phyloP scores from a whole-genome alignment of 2,329 filamentous ascomycete genomes.

The Colletotrichum kahawae region DNA sequence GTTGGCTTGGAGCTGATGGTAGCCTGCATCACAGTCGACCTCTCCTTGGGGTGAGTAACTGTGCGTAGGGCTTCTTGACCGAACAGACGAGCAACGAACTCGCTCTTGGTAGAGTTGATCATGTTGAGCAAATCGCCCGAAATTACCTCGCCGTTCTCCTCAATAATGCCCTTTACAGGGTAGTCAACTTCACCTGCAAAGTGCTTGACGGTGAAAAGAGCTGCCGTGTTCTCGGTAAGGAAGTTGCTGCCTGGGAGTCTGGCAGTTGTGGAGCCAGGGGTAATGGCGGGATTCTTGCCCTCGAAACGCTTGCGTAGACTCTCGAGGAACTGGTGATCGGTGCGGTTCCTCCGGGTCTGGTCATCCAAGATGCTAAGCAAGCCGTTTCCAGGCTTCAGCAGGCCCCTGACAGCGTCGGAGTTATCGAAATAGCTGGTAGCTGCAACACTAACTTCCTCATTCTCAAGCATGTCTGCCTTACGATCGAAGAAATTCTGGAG shows the following conservation, averaged over 20 bases:
- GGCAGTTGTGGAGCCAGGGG: constrained; percentile 75
- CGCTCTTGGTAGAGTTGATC: constrained; percentile 84
- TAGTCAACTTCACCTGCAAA: constrained; percentile 98
- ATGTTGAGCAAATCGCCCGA: constrained; percentile 96
- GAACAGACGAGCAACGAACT: constrained; percentile 89
- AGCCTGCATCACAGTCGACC: constrained; percentile 90
- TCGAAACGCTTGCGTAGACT: constrained; percentile 92
- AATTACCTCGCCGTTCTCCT: constrained; percentile 96
- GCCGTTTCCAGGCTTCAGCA: constrained; percentile 92
- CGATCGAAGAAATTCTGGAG: constrained; percentile 96
- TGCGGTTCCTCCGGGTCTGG: constrained; percentile 87
- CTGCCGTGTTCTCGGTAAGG: constrained; percentile 78
- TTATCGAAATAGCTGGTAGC: constrained; percentile 98
- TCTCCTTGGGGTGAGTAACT: constrained; percentile 90
- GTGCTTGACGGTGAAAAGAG: constrained; percentile 89
- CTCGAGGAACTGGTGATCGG: constrained; percentile 88
- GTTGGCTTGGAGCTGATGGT: constrained; percentile 95
- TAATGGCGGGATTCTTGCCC: constrained; percentile 89
- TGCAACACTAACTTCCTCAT: constrained; percentile 88
- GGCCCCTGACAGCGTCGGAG: constrained; percentile 87
- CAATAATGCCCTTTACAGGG: constrained; percentile 81
- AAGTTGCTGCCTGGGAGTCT: constrained; percentile 90
- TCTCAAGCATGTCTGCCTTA: constrained; percentile 91
- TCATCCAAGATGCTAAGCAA: constrained; percentile 94
- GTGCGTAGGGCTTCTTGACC: constrained; percentile 96